A percentile compares a stretch with the other conserved stretches of the same genome.
These are phyloP conservation scores for Candida yuanshanica DNA, from an alignment of 805 yeast species.

Conservation along the genomic window DNA sequence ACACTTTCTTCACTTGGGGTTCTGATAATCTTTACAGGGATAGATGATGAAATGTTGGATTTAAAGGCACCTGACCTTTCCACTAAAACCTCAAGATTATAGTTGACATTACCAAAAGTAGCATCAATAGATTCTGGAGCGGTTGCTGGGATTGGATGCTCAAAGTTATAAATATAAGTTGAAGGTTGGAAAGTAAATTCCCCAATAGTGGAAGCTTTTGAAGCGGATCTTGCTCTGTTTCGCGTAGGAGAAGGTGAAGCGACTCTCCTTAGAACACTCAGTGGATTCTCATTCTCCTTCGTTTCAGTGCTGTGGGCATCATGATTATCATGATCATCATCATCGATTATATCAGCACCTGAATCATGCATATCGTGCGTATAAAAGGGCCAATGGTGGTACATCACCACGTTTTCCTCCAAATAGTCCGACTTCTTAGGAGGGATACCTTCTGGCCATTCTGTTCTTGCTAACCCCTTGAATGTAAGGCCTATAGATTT, in stretches of 20 bases:
- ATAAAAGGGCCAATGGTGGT: constrained; percentile 89
- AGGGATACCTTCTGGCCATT: constrained; percentile 98
- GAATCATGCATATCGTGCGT: constrained; percentile 16
- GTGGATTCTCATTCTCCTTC: constrained; percentile 17
- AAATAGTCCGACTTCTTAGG: constrained; percentile 66
- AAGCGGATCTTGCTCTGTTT: constrained; percentile 13
- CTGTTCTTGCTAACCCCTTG: constrained; percentile 70
- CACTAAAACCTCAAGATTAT: constrained; percentile 61
- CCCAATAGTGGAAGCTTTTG: constrained; percentile 13
- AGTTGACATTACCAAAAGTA: constrained; percentile 75
- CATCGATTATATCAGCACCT: constrained; percentile 37
- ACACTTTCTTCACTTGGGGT: constrained; percentile 71
- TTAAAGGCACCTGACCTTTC: constrained; percentile 86
- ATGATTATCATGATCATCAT: constrained; percentile 16
- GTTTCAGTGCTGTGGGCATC: not conserved
- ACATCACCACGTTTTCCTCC: constrained; percentile 61
- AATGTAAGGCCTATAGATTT: constrained; percentile 58
- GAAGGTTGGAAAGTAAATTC: constrained; percentile 66
- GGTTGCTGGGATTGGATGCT: constrained; percentile 76
- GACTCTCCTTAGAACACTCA: constrained; percentile 19
- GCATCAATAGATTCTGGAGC: constrained; percentile 76
- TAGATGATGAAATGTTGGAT: constrained; percentile 57
- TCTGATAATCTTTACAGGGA: constrained; percentile 64
- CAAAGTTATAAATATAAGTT: constrained; percentile 89
- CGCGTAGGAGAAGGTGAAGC: constrained; percentile 22